Conservation (phyloP, 2,329 filamentous ascomycete species). For the Alternaria viburni region DNA sequence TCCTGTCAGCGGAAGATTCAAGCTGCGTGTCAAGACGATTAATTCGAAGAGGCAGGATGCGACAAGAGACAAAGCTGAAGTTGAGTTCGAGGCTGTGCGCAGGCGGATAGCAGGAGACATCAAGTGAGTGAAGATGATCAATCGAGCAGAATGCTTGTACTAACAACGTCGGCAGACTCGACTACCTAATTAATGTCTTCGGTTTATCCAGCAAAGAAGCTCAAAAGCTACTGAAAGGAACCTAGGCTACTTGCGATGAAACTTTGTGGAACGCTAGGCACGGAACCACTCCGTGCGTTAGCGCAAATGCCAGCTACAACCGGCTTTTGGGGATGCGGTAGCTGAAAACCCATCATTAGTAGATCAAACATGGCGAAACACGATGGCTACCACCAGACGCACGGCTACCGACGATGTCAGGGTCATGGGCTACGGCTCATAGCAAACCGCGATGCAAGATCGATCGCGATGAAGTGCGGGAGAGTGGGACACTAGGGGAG, state of each 20-base stretch:
- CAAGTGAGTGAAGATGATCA: constrained; percentile 66
- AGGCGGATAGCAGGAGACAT: constrained; percentile 72
- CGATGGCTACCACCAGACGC: not conserved
- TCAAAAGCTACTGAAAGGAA: constrained; percentile 48
- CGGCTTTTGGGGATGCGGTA: not conserved
- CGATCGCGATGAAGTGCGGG: constrained; percentile 15
- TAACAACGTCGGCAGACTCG: constrained; percentile 56
- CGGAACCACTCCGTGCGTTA: not conserved
- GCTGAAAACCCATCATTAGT: not conserved
- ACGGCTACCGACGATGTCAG: not conserved
- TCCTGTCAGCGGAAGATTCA: constrained; percentile 86
- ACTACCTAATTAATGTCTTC: constrained; percentile 69
- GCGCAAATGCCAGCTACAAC: not conserved
- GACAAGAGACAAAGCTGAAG: constrained; percentile 75
- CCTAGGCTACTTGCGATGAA: constrained; percentile 7
- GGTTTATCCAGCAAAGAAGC: constrained; percentile 63
- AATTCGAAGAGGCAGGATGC: constrained; percentile 68
- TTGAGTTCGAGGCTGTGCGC: constrained; percentile 75
- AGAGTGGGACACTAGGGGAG: constrained; percentile 13
- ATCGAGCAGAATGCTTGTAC: not conserved
- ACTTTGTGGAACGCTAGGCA: not conserved
- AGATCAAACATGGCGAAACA: not conserved
- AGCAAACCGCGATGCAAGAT: constrained; percentile 2
- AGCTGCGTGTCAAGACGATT: constrained; percentile 83
- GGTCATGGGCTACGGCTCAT: constrained; percentile 6